Evolutionary conservation across 495 filamentous ascomycete species (phyloP), one percentile per base, ranked within the genome.

Genomic region (Entonaema liquescens): DNA sequence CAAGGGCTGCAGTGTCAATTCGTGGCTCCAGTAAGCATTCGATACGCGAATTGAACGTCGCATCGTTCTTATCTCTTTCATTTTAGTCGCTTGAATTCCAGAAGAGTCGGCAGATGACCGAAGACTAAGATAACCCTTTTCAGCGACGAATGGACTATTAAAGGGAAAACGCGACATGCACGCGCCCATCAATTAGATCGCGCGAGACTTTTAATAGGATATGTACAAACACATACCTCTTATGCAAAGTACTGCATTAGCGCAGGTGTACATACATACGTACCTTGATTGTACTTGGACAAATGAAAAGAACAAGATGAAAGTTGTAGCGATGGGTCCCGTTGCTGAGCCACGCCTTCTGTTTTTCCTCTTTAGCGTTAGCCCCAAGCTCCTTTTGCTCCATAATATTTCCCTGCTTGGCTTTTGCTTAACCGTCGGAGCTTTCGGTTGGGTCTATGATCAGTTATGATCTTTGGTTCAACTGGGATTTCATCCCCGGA

Each of bases 101-200:
- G 31, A 58, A 38, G 59, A 63, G 62, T 49, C 17, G 56, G 59
- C 7, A 64, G 28, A 55, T 53, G 36, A 42, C 28, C 2, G 19
- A 36, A 47, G 58, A 62, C 29, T 19, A 36, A 28, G 26, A 49
- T 57, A 21, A 60, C 59, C 57, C 31, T 59, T 68, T 72, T 65
- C 0, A 36, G 61, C 42, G 50, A 66, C 13, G 50, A 40, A 68
- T 73, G 70, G 70, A 28, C 50, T 38, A 73, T 73, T 62, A 62
- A 65, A 62, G 70, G 64, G 12, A 58, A 53, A 19, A 65, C 70
- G 23, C 70, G 65, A 65, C 35, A 68, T 72, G 60, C 60, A 68
- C 65, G 65, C 60, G 65, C 26, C 21, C 35, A 65, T 56, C 44
- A 23, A 40, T 44, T 64, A 44, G 38, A 31, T 65, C 67, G 47